These are phyloP conservation scores for Lipomyces sp. DNA, from an alignment of 805 yeast genomes.

Conservation along the genomic window DNA sequence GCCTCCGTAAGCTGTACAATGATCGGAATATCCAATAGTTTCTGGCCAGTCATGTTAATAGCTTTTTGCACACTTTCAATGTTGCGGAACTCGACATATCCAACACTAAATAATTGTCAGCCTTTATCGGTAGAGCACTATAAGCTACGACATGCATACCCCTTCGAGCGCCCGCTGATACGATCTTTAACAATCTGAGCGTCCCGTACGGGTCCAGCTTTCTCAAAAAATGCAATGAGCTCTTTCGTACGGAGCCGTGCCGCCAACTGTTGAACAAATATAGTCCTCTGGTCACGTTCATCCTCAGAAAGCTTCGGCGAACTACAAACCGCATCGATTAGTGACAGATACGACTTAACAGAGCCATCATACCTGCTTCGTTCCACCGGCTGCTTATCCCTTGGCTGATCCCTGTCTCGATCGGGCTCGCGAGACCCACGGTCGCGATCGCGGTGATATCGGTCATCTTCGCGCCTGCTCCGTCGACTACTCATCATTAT, in stretches of 20 bases:
- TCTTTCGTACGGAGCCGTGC: constrained; percentile 44
- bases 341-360: not conserved
- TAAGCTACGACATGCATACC: constrained; percentile 32
- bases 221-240: constrained; percentile 44
- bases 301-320: constrained; percentile 39
- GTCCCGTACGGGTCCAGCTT: constrained; percentile 45
- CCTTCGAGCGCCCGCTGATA: constrained; percentile 44
- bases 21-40: constrained; percentile 45
- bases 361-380: constrained; percentile 3
- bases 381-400: constrained; percentile 8
- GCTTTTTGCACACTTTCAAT: constrained; percentile 44
- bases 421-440: constrained; percentile 10
- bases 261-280: constrained; percentile 47
- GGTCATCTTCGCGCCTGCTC: constrained; percentile 19
- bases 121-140: not conserved
- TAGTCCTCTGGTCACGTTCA: constrained; percentile 45
- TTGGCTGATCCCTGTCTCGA: constrained; percentile 11
- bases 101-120: constrained; percentile 39
- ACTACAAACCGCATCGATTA: constrained; percentile 1
- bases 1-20: constrained; percentile 46
- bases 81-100: constrained; percentile 45
- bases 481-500: constrained; percentile 5
- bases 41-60: constrained; percentile 44
- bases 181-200: constrained; percentile 47
- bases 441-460: constrained; percentile 15